Evolutionary conservation across 768 basidiomycete species (phyloP), one percentile per base, ranked within the genome.

Genomic region (Vararia minispora): DNA sequence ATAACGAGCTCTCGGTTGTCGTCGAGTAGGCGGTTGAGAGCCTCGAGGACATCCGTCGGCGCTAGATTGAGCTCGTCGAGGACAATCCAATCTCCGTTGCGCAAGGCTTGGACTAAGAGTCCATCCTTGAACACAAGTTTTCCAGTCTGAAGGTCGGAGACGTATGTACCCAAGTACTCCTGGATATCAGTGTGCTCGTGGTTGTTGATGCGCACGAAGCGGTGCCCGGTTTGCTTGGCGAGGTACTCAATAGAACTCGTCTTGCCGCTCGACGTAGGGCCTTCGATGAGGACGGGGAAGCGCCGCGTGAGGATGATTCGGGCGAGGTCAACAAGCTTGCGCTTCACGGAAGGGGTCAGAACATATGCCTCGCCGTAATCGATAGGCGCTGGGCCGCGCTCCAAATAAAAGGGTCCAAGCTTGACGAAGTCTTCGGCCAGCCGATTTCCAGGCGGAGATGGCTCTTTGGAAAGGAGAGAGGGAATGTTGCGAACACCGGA

Each of bases 171-270:
- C 32, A 98, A 70, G 53, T 99, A 99, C 55, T 99, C 95, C 53
- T 99, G 95, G 35, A 99, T 95, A 54, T 99, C 95, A 5, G 95
- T 99, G 53, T 98, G 95, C 46, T 99, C 95, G 61, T 99, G 95
- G 52, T 99, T 99, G 64, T 99, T 99, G 69, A 99, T 97, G 28
- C 95, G 86, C 22, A 99, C 79, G 58, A 97, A 98, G 25, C 73
- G 77, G 63, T 99, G 95, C 0, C 95, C 94, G 0, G 91, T 95
- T 39, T 84, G 71, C 44, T 75, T 76, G 5, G 95, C 94, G 21
- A 99, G 73, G 57, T 92, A 98, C 60, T 97, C 92, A 31, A 99
- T 78, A 1, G 94, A 87, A 49, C 88, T 91, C 2, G 95, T 99
- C 66, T 99, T 99, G 27, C 95, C 95, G 40, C 82, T 85, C 1